Percentiles rank a stretch among this genome's conserved stretches.
phyloP scores from a whole-genome alignment of 208 protist species.

The Zelonia costaricensis region DNA sequence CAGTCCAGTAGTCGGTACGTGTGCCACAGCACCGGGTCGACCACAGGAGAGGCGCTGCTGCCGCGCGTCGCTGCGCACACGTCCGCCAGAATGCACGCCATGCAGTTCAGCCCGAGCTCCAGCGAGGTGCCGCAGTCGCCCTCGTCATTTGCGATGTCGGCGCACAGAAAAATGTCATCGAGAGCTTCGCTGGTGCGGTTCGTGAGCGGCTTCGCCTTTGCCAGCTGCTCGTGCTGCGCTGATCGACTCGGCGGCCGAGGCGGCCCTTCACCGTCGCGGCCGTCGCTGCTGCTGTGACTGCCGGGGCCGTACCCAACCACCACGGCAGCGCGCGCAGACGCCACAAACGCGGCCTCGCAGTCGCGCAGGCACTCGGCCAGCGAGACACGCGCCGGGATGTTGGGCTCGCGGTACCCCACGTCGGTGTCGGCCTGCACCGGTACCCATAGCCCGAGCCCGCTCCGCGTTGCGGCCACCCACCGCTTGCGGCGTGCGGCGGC shows the following conservation, averaged over 20 bases:
- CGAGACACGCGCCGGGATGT: conserved; percentile 8
- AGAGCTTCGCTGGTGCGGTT: conserved; percentile 16
- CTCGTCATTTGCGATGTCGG: conserved; percentile 63
- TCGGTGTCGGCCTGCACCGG: conserved; percentile 39
- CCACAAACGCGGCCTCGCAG: conserved; percentile 25
- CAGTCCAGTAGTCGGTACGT: conserved; percentile 46
- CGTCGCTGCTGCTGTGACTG: too few species aligned
- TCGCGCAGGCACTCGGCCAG: conserved; percentile 9
- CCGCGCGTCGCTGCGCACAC: background rate
- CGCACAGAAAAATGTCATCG: conserved; percentile 36
- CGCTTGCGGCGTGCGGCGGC: background rate
- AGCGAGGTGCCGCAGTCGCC: conserved; percentile 47
- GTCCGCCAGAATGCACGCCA: conserved; percentile 16
- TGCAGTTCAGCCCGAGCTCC: conserved; percentile 38
- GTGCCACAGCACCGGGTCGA: conserved; percentile 41
- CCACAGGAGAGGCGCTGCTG: background rate
- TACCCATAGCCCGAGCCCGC: conserved; percentile 34
- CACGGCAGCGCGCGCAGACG: background rate
- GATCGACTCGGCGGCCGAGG: background rate
- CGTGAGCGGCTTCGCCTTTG: conserved; percentile 5
- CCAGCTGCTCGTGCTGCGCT: background rate
- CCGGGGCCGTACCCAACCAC: too few species aligned
- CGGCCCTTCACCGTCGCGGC: background rate
- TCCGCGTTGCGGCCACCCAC: conserved; percentile 17
- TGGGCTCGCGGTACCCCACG: conserved; percentile 41